A percentile compares a stretch with the other conserved stretches of the same genome.
phyloP scores from a whole-genome alignment of 768 basidiomycete genomes.

The Mycena belliarum region DNA sequence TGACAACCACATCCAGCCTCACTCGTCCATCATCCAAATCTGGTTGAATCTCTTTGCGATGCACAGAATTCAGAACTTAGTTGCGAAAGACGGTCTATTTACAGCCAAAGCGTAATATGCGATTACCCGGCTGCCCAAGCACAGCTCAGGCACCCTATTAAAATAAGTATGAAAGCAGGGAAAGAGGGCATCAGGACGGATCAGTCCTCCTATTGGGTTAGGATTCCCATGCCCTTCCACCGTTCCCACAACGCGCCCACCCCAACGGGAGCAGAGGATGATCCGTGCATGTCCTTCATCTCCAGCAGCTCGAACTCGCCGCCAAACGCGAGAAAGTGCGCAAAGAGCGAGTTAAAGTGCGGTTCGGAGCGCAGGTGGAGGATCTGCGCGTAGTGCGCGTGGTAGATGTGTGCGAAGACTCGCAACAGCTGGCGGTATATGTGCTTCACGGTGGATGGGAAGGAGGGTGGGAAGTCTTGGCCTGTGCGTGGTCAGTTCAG shows the following conservation, averaged over 20 bases:
- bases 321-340: conserved; percentile 96
- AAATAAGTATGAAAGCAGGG: neutral
- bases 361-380: conserved; percentile 92
- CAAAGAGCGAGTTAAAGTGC: conserved; percentile 96
- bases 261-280: conserved; percentile 61
- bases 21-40: neutral
- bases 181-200: too few relatives aligned
- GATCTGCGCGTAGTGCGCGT: conserved; percentile 89
- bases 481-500: conserved; percentile 52
- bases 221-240: conserved; percentile 89
- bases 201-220: conserved; percentile 25
- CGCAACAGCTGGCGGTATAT: conserved; percentile 96
- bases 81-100: neutral
- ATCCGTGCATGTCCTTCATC: conserved; percentile 82
- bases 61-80: neutral
- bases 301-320: conserved; percentile 91
- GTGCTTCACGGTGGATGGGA: conserved; percentile 89
- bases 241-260: conserved; percentile 82
- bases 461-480: conserved; percentile 85
- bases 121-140: conserved; percentile 7
- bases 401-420: conserved; percentile 96
- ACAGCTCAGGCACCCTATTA: conserved; percentile 13
- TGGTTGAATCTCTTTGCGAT: neutral
- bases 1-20: conserved; percentile 1
- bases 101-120: neutral